A percentile compares a stretch with the other conserved stretches of the same genome.
Evolutionary conservation across 2,329 filamentous ascomycete species (phyloP).

Genomic region (Parastagonospora avenae): DNA sequence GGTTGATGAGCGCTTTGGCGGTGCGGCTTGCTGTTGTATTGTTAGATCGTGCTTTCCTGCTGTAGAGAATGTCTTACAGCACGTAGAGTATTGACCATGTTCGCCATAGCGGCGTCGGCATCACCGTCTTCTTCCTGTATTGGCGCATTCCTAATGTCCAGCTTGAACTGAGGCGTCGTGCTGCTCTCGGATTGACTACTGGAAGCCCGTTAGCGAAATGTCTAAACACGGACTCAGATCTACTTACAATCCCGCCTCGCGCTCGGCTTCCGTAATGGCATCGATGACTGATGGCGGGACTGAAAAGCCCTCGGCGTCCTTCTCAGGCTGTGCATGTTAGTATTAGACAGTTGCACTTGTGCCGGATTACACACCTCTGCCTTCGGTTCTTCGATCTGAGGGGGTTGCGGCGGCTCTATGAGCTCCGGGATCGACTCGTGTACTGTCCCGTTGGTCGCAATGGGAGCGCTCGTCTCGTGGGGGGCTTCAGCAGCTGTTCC

Average conservation of each 20-base stretch:
- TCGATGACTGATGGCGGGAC: conserved; percentile 68
- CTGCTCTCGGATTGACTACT: conserved; percentile 33
- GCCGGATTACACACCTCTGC: conserved; percentile 30
- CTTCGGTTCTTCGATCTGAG: conserved; percentile 23
- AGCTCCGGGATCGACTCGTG: conserved; percentile 44
- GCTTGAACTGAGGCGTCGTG: conserved; percentile 66
- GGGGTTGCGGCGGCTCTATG: conserved; percentile 44
- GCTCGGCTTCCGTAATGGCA: conserved; percentile 71
- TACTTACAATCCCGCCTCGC: conserved; percentile 58
- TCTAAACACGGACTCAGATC: background rate
- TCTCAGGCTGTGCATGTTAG: conserved; percentile 48
- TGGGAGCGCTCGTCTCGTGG: conserved; percentile 21
- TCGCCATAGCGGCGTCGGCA: conserved; percentile 74
- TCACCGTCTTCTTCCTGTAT: conserved; percentile 79
- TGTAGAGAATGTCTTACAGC: conserved; percentile 45
- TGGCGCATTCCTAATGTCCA: conserved; percentile 78
- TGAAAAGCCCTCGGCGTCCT: conserved; percentile 77
- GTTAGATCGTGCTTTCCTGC: conserved; percentile 19
- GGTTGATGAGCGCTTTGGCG: conserved; percentile 66
- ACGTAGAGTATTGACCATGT: conserved; percentile 74
- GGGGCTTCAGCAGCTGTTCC: conserved; percentile 33
- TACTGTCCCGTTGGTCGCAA: conserved; percentile 36
- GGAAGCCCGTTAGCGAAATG: conserved; percentile 5
- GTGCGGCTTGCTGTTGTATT: conserved; percentile 58
- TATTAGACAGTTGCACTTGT: background rate